Evolutionary conservation across 2,329 filamentous ascomycete species (phyloP), one percentile per base, ranked within the genome.

Genomic region (Cordyceps tenuipes): DNA sequence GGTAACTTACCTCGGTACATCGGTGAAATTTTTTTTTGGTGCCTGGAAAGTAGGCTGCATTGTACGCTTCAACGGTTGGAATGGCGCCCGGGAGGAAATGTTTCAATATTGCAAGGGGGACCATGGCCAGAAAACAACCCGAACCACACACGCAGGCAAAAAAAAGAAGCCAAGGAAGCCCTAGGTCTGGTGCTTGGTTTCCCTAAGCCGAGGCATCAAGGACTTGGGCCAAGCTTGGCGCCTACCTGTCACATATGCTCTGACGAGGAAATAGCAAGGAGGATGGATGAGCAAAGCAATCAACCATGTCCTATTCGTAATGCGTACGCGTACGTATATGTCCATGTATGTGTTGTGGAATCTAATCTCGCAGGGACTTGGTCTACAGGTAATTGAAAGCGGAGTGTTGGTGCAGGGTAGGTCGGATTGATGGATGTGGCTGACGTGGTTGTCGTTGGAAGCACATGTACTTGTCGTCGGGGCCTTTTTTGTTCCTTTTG

Each of bases 1-100:
- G 44, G 46, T 57, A 49, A 49, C 54, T 57, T 57, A 49, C 54
- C 54, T 57, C 54, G 54, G 54, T 41, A 39, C 54, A 57, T n/a
- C 19, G 43, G 43, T 46, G 15, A 8, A 1, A 3, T 21, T 21
- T 46, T 17, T 17, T n/a, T n/a, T 17, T 17, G 7, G 15, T 46
- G 8, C 43, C 13, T 43, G 17, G n/a, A 3, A 19, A 41, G 36
- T 41, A 41, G 39, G 39, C 39, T 43, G 23, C 4, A 23, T 23
- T 23, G 39, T 43, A 43, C 39, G 39, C 8, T 13, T 36, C 34
- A 36, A 36, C 34, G 10, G 12, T 36, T 36, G 9, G 34, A 3
- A 36, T 36, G 9, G 2, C 34, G 3, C 29, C 29, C 29, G 7
- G 29, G 39, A 15, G 39, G 15, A 12, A 13, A 5, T n/a, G 39